These are phyloP conservation scores for Trichoderma harzianum DNA, from an alignment of 2,329 filamentous ascomycete species.

Conservation along the genomic window DNA sequence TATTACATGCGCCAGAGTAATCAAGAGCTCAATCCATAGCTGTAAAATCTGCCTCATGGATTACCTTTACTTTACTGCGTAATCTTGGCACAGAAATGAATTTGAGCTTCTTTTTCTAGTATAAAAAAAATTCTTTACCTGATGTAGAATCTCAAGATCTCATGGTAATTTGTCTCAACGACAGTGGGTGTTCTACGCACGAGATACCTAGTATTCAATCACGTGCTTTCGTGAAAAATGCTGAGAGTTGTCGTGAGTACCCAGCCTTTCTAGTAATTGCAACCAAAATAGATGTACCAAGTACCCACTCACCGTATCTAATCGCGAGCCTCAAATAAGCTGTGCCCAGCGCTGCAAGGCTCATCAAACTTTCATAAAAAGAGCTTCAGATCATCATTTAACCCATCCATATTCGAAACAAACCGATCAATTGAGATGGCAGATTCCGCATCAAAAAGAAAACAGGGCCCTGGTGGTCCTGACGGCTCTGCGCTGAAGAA, in stretches of 20 bases:
- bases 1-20: not conserved
- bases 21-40: not conserved
- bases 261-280: too few relatives aligned
- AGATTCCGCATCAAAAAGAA: constrained; percentile 35
- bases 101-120: too few relatives aligned
- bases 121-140: not conserved
- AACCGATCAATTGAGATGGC: constrained; percentile 27
- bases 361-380: not conserved
- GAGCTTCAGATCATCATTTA: not conserved
- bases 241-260: not conserved
- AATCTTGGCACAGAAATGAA: too few relatives aligned
- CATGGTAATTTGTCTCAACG: not conserved
- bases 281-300: not conserved
- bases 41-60: not conserved
- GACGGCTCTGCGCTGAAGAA: constrained; percentile 34
- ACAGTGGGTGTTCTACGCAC: too few relatives aligned
- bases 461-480: constrained; percentile 30
- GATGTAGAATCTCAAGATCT: not conserved
- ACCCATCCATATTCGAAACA: not conserved
- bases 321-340: not conserved
- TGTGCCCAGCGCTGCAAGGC: not conserved
- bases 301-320: constrained; percentile 3
- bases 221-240: not conserved
- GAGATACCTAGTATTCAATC: not conserved
- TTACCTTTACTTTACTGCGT: not conserved